Evolutionary conservation across 495 filamentous ascomycete genomes (phyloP).

Genomic region (Neurospora sp.): DNA sequence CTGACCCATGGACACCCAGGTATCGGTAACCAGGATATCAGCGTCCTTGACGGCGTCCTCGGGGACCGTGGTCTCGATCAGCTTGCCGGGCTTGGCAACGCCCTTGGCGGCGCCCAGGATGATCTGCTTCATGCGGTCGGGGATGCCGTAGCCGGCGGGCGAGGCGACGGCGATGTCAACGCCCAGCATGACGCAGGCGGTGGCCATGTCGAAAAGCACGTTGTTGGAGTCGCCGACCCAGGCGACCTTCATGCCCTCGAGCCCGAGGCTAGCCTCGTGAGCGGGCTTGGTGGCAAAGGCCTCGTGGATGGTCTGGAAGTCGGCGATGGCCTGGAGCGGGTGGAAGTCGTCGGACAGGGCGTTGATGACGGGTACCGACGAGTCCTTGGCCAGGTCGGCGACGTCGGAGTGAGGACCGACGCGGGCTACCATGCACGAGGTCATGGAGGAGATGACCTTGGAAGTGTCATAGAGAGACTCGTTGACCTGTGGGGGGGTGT

Average conservation of each 20-base stretch:
- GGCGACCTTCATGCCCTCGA: constrained; percentile 78
- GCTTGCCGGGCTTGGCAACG: constrained; percentile 48
- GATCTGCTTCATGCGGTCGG: constrained; percentile 53
- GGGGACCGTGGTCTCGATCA: constrained; percentile 66
- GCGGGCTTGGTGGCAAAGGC: constrained; percentile 41
- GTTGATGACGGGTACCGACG: constrained; percentile 87
- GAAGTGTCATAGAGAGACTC: constrained; percentile 86
- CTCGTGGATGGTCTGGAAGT: constrained; percentile 86
- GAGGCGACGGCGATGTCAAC: constrained; percentile 79
- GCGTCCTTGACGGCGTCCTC: constrained; percentile 84
- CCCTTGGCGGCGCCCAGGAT: constrained; percentile 52
- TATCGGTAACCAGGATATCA: constrained; percentile 89
- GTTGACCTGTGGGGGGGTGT: constrained; percentile 47
- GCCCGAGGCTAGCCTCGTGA: constrained; percentile 43
- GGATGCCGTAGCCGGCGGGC: constrained; percentile 72
- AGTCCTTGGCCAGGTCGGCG: constrained; percentile 64
- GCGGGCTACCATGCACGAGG: constrained; percentile 79
- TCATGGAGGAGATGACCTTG: constrained; percentile 86
- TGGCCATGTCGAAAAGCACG: constrained; percentile 86
- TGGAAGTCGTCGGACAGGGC: constrained; percentile 83
- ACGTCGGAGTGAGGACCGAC: constrained; percentile 80
- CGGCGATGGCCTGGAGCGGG: constrained; percentile 84
- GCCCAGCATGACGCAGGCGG: constrained; percentile 75
- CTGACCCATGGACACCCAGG: constrained; percentile 96
- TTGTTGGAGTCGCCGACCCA: constrained; percentile 98